A percentile compares a stretch with the other conserved stretches of the same genome.
Conservation (phyloP, 352 stramenopile genomes). For the Phytophthora foliorum region DNA sequence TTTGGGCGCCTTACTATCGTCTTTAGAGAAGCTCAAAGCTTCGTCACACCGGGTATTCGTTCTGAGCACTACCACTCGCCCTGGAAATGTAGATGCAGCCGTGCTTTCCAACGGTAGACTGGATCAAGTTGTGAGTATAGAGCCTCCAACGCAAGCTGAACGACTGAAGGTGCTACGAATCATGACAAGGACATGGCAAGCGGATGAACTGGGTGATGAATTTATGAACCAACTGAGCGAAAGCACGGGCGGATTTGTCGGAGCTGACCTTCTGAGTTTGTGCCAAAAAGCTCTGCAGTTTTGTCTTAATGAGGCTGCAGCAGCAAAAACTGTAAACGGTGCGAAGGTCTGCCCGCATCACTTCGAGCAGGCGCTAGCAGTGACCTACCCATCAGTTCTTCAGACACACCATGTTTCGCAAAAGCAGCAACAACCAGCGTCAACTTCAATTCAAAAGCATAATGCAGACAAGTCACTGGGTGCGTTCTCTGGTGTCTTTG, state of each 20-base stretch:
- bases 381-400: slow-evolving; percentile 96
- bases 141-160: slow-evolving; percentile 93
- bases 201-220: slow-evolving; percentile 47
- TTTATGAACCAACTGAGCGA: slow-evolving; percentile 93
- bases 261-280: slow-evolving; percentile 83
- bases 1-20: slow-evolving; percentile 86
- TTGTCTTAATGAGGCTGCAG: slow-evolving; percentile 56
- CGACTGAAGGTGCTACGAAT: slow-evolving; percentile 94
- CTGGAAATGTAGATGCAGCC: slow-evolving; percentile 91
- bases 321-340: slow-evolving; percentile 4
- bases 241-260: slow-evolving; percentile 96
- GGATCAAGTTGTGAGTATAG: slow-evolving; percentile 96
- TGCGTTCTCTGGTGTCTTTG: slow-evolving; percentile 93
- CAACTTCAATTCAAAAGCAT: slow-evolving; percentile 40
- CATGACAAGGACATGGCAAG: slow-evolving; percentile 89
- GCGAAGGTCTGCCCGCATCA: slow-evolving; percentile 38
- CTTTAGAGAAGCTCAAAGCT: slow-evolving; percentile 78
- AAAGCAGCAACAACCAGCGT: slow-evolving; percentile 45
- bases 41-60: slow-evolving; percentile 64
- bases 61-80: slow-evolving; percentile 78
- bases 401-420: slow-evolving; percentile 95
- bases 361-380: slow-evolving; percentile 91
- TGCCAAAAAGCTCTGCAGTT: slow-evolving; percentile 78
- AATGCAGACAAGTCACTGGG: slow-evolving; percentile 1
- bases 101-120: slow-evolving; percentile 97